These are phyloP conservation scores for Vigna mungo DNA, from an alignment of 306 rosid species.

Conservation along the genomic window DNA sequence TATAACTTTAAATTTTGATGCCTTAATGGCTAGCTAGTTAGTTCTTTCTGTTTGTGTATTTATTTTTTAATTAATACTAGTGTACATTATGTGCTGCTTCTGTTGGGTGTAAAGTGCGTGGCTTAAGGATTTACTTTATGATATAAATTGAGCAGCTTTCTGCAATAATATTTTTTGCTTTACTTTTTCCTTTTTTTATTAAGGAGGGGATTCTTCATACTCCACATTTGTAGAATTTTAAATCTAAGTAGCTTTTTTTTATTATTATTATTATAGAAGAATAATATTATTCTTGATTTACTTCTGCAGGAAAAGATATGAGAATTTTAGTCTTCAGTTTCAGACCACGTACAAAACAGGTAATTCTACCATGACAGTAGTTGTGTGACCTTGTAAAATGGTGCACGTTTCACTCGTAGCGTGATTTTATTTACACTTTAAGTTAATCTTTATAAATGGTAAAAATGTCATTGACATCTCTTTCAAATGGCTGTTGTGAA, in stretches of 20 bases:
- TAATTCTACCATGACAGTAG: conserved; percentile 41
- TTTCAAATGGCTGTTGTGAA: conserved; percentile 9
- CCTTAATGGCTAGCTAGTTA: conserved; percentile 1
- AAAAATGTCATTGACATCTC: conserved; percentile 19
- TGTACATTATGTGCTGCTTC: conserved; percentile 2
- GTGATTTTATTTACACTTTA: conserved; percentile 7
- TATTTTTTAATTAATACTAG: conserved; percentile 8
- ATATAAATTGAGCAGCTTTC: neutral
- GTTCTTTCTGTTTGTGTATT: neutral
- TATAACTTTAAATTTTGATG: neutral
- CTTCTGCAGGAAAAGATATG: conserved; percentile 92
- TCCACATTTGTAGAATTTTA: conserved; percentile 28
- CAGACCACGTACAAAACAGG: conserved; percentile 94
- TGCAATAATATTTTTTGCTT: neutral
- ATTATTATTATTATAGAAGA: neutral
- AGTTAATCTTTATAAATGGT: neutral
- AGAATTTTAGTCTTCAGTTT: conserved; percentile 91
- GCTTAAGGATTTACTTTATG: neutral
- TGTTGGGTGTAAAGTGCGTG: conserved; percentile 18
- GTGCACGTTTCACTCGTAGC: neutral
- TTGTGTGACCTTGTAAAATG: conserved; percentile 33
- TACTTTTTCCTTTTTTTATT: conserved; percentile 12
- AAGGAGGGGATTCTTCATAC: conserved; percentile 22
- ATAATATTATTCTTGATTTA: conserved; percentile 32
- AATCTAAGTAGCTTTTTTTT: neutral